Base-by-base conservation (phyloP, 75 land plant species). In the Picea sitchensis region DNA sequence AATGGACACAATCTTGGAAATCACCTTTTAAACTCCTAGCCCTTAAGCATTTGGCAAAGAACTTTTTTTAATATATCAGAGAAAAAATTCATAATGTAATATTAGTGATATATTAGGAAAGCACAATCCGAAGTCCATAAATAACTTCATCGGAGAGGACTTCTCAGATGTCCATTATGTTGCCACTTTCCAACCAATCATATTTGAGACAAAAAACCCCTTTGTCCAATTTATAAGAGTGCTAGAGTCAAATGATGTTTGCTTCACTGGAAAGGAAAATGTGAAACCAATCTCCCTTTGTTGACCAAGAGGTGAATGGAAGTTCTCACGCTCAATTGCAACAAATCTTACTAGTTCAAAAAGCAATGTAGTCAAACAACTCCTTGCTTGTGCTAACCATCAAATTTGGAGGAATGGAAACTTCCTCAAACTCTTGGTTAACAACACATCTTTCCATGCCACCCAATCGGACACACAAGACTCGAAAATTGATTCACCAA, bases 401-500 rank as follows among this genome's bases (percentile, higher is more conserved):
- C 26, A 26, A 26, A 26, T 26, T 26, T 26, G 26, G 84, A 7
- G 92, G 92, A 75, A 92, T 92, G 17, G 90, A 82, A 44, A 79
- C 92, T 65, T 88, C 84, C 41, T 78, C 82, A 69, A 58, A 84
- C 67, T 90, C 91, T 58, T 84, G 79, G 61, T 84, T 80, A 65
- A 80, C 75, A 73, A 91, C 80, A 1, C 87, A 76, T 56, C 75
- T 59, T 38, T 84, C 91, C 65, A 78, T 90, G 4, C 91, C 92
- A 65, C 87, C 87, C 59, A 91, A 41, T 72, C 87, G 92, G 2
- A 87, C 84, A 64, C 89, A 74, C 59, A 91, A 21, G 9, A 87
- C 93, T 11, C 92, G 85, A 62, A 91, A 91, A 78, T 89, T 91
- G 32, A 92, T 91, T 13, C 93, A 54, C 93, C 92, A 78, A 91